Evolutionary conservation across 2,329 filamentous ascomycete genomes (phyloP), one percentile per base, ranked within the genome.

Genomic region (Cladosporium sp.): DNA sequence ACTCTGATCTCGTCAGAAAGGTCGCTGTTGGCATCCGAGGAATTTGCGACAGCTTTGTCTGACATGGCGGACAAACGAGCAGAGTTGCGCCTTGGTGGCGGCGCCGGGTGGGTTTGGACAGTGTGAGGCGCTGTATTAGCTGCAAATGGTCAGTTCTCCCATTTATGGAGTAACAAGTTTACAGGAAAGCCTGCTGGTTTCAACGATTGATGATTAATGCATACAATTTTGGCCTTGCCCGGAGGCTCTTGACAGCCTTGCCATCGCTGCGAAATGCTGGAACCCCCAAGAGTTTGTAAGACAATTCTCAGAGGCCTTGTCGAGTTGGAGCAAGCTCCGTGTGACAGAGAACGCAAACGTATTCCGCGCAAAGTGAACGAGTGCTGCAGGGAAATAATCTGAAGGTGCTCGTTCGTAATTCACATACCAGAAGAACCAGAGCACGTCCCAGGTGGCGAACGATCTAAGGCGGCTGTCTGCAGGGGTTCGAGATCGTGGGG

Each of bases 1-100:
- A 59, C 53, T 16, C 35, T 46, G 33, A 59, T 57, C 45, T 59
- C 53, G 45, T 59, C 52, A 8, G 54, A 55, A 8, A 50, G 50
- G 11, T 50, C 53, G 40, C 48, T 54, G n/a, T 19, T 41, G 10
- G 33, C 18, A 19, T 46, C 18, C 13, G 48, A 31, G 13, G 48
- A 43, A 28, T 32, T 50, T 16, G 48, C 48, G 33, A 50, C n/a
- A n/a, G n/a, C 16, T 14, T 49, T 49, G 13, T 32, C 16, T 9
- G 46, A 5, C n/a, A 38, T 9, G 31, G 37, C 10, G 14, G 46
- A 49, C 48, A 50, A 37, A n/a, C 48, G 48, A 14, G 48, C 31
- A 22, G 48, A 50, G 32, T 50, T 50, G 40, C 48, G 48, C 40
- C 48, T 50, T 8, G 32, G 43, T 19, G 28, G 19, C 10, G 40